A percentile compares a stretch with the other conserved stretches of the same genome.
Evolutionary conservation across 768 basidiomycete species (phyloP).

Genomic region (Serpula lacrymans): DNA sequence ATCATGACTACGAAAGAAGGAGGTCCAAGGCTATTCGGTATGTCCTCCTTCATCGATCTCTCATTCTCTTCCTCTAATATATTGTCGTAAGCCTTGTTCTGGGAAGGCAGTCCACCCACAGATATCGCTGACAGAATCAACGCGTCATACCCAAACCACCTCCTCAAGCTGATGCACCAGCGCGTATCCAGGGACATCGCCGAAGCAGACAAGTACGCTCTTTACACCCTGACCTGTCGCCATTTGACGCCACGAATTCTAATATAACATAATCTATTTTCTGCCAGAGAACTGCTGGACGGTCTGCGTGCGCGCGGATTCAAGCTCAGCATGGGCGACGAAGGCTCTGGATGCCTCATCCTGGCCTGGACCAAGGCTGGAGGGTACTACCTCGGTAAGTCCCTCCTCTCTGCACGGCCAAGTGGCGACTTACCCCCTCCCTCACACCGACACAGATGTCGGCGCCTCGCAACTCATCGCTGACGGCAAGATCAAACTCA

Average conservation of each 20-base stretch:
- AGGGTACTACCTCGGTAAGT: conserved; percentile 58
- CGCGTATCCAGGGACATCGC: conserved; percentile 33
- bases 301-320: conserved; percentile 44
- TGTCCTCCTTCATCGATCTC: not conserved
- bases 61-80: not conserved
- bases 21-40: not conserved
- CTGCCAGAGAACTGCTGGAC: conserved; percentile 33
- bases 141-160: conserved; percentile 42
- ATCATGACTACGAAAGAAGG: conserved; percentile 41
- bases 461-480: conserved; percentile 34
- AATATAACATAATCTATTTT: too few relatives aligned
- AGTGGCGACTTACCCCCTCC: not conserved
- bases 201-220: conserved; percentile 43
- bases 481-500: conserved; percentile 40
- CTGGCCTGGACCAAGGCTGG: conserved; percentile 43
- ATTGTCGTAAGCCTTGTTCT: conserved; percentile 28
- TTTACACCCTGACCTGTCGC: not conserved
- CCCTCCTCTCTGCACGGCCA: conserved; percentile 18
- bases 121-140: conserved; percentile 50
- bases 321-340: conserved; percentile 37
- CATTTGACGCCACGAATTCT: too few relatives aligned
- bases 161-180: conserved; percentile 28
- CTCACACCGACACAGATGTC: conserved; percentile 15
- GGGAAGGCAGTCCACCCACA: conserved; percentile 44
- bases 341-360: conserved; percentile 37